These are phyloP conservation scores for Trametes pubescens DNA, from an alignment of 1,284 basidiomycete genomes.

Conservation along the genomic window DNA sequence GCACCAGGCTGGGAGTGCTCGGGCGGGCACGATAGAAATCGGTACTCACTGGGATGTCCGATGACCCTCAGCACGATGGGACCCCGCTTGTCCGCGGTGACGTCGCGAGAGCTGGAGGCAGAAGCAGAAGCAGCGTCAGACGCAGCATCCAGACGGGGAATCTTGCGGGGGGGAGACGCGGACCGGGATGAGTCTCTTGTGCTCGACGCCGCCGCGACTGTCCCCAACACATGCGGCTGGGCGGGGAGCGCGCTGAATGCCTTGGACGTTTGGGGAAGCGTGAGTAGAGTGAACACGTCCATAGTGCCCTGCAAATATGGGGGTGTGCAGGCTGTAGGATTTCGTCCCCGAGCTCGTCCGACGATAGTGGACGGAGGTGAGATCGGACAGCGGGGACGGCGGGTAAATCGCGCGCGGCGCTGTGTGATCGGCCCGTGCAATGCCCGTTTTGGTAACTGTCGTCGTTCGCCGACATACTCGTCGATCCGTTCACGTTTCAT, in stretches of 20 bases:
- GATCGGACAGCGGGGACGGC: background rate
- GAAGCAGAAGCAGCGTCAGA: conserved; percentile 65
- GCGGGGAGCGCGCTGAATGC: conserved; percentile 60
- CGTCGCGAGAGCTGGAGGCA: conserved; percentile 56
- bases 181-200: conserved; percentile 50
- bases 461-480: conserved; percentile 4
- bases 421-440: conserved; percentile 12
- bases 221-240: conserved; percentile 6
- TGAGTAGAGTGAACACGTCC: conserved; percentile 51
- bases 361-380: background rate
- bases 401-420: conserved; percentile 10
- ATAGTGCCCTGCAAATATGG: conserved; percentile 19
- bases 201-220: conserved; percentile 10
- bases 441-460: conserved; percentile 22
- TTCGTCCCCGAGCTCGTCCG: background rate
- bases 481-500: background rate
- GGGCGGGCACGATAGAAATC: background rate
- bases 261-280: conserved; percentile 60
- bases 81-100: conserved; percentile 39
- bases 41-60: conserved; percentile 50
- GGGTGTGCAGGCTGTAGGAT: background rate
- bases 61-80: conserved; percentile 55
- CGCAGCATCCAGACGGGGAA: conserved; percentile 66
- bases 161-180: conserved; percentile 70
- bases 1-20: background rate